Evolutionary conservation across 164 flowering plant species (phyloP).

Genomic region (Stephania yunnanensis): DNA sequence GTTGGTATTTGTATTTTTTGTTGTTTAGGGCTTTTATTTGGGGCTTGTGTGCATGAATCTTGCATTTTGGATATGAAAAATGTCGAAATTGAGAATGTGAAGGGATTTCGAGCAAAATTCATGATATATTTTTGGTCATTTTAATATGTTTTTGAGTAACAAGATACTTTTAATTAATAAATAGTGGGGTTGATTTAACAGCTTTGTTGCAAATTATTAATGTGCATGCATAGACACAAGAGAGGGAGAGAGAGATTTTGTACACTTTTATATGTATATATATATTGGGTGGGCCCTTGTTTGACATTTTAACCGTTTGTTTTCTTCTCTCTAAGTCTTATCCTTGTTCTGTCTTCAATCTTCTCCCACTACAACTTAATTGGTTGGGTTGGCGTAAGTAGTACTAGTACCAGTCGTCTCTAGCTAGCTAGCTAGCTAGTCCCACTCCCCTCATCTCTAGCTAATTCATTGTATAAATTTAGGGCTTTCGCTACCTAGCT

Average conservation of each 20-base stretch:
- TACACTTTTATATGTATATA: neutral
- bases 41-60: no score
- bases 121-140: no score
- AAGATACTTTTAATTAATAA: no score
- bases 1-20: no score
- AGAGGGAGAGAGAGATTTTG: neutral
- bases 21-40: no score
- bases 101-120: no score
- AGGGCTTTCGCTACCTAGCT: neutral
- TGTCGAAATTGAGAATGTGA: no score
- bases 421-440: no score
- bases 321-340: neutral
- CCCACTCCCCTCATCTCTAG: neutral
- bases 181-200: no score
- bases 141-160: no score
- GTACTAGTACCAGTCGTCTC: constrained; percentile 7
- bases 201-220: neutral
- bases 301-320: constrained; percentile 19
- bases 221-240: neutral
- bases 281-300: neutral
- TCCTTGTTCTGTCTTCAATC: neutral
- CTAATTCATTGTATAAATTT: constrained; percentile 11
- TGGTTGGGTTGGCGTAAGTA: constrained; percentile 7
- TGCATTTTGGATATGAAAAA: no score
- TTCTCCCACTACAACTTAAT: constrained; percentile 2